Base-by-base conservation (phyloP, 176 grass and related monocot genomes). In the Panicum miliaceum region DNA sequence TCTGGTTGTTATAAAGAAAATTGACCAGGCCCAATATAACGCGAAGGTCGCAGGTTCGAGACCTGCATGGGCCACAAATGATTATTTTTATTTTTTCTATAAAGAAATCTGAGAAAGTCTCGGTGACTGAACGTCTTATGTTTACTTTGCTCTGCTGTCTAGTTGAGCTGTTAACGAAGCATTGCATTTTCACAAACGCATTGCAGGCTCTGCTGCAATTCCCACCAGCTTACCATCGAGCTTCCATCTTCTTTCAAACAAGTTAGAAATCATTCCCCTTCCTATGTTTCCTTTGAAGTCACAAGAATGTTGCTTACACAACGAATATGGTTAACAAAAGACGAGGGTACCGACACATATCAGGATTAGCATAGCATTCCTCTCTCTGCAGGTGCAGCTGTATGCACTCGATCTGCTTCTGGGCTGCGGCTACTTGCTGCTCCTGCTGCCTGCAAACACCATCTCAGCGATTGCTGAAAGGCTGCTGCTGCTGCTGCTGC, bases 31-130 rank as follows among this genome's bases (percentile, higher is more conserved):
- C 90, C n/a, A n/a, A n/a, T n/a, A n/a, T 97, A 92, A 92, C 92
- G 90, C 89, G 87, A 91, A 91, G 84, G 92, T 94, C 89, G 86
- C 87, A 94, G 92, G 90, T 94, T 92, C 82, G 85, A 97, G 54
- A 94, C 90, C 92, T 97, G 88, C 86, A 94, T 94, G 77, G 88
- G 90, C 94, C 92, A 97, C n/a, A 16, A 0, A 6, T 34, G n/a
- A 32, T 32, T 32, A 1, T 35, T 11, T 50, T 18, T 53, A 92
- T 52, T 51, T 15, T 51, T 46, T 1, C 43, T 2, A 32, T 32
- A 32, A 32, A 32, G 8, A 46, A 12, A 12, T 46, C 40, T 42
- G 40, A 6, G 6, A 8, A 6, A 42, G 43, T 46, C 43, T 10
- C 43, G 9, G 18, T 32, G 29, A 32, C 29, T 32, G 29, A 32